These are phyloP conservation scores for Ocimum tenuiflorum DNA, from an alignment of 257 asterid species.

Conservation along the genomic window DNA sequence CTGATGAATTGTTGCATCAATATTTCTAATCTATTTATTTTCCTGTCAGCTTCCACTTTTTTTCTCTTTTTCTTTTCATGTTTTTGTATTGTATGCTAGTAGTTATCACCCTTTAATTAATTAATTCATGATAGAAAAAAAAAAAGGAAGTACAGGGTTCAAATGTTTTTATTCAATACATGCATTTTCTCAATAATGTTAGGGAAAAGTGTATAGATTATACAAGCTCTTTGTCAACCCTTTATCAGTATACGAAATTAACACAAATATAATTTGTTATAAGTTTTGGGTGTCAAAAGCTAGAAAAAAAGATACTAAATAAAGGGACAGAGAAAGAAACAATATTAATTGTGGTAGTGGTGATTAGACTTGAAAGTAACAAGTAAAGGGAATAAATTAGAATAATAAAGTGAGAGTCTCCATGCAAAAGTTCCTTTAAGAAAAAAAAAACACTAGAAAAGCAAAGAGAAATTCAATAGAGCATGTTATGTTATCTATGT, in stretches of 20 bases:
- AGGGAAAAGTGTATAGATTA: neutral
- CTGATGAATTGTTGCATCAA: slow-evolving; percentile 17
- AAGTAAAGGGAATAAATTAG: slow-evolving; percentile 25
- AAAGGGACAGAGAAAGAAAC: neutral
- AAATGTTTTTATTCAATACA: neutral
- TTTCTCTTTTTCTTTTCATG: neutral
- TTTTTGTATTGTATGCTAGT: too few relatives aligned
- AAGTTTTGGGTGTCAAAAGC: slow-evolving; percentile 23
- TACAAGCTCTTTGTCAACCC: slow-evolving; percentile 33
- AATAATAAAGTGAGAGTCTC: slow-evolving; percentile 36
- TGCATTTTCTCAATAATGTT: too few relatives aligned
- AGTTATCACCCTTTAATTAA: too few relatives aligned
- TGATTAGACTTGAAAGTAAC: slow-evolving; percentile 33
- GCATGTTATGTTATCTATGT: too few relatives aligned
- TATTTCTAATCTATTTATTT: neutral
- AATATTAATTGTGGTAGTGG: neutral
- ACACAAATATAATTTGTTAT: slow-evolving; percentile 7
- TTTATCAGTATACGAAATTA: slow-evolving; percentile 27
- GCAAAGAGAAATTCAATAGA: slow-evolving; percentile 17
- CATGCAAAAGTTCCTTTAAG: slow-evolving; percentile 76
- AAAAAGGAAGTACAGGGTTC: too few relatives aligned
- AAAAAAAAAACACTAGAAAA: slow-evolving; percentile 25
- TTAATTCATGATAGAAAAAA: too few relatives aligned
- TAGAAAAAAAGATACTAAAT: slow-evolving; percentile 2
- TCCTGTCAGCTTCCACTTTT: neutral